Conservation (phyloP, 202 grass and related monocot genomes). For the Bolboschoenoplectus hybrid region DNA sequence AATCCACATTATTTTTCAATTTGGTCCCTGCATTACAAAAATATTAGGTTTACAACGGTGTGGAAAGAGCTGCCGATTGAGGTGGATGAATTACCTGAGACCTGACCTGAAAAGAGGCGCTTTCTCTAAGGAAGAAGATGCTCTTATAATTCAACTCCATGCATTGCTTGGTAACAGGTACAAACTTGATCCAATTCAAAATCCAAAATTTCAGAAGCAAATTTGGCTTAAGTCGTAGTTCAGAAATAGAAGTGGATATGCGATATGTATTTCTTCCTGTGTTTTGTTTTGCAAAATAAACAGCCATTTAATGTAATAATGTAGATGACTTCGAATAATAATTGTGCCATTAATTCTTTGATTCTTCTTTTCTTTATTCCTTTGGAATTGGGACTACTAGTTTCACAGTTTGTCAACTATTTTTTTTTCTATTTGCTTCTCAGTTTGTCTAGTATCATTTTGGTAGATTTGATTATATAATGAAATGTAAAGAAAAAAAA, state of each 20-base stretch:
- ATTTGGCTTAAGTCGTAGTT: background rate
- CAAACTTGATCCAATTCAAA: background rate
- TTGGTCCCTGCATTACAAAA: background rate
- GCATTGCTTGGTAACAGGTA: constrained; percentile 31
- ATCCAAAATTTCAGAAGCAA: background rate
- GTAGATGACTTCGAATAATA: no score
- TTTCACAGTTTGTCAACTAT: background rate
- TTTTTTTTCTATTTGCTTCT: background rate
- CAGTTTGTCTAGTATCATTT: constrained; percentile 10
- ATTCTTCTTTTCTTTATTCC: background rate
- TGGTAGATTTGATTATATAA: background rate
- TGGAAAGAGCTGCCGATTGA: constrained; percentile 37
- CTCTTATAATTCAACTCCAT: constrained; percentile 10
- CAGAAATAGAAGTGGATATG: background rate
- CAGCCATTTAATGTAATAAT: background rate
- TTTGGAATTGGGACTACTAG: background rate
- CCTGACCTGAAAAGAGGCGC: constrained; percentile 28
- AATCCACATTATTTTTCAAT: background rate
- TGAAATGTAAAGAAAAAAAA: background rate
- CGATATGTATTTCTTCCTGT: background rate
- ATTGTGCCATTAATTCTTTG: background rate
- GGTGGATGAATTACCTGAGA: constrained; percentile 33
- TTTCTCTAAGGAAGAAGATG: constrained; percentile 28
- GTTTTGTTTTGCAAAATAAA: background rate
- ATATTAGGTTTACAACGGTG: constrained; percentile 26